Evolutionary conservation across 1,284 basidiomycete genomes (phyloP), one percentile per base, ranked within the genome.

Genomic region (Dichomitus squalens): DNA sequence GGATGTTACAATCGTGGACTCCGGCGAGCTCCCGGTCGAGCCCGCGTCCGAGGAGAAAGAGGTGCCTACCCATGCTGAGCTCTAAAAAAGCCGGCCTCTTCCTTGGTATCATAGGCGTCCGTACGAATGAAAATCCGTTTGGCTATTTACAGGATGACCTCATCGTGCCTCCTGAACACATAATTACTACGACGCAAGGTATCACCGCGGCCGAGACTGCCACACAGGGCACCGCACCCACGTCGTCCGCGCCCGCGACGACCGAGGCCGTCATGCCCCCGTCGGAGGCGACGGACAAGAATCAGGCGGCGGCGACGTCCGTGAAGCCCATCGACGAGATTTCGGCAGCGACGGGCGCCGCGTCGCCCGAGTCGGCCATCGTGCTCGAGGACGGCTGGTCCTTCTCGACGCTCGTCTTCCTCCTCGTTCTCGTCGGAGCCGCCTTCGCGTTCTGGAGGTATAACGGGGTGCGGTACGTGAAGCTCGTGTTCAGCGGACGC

Each of bases 11-110:
- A 95, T 98, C 67, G 85, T 72, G 39, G 87, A 90, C 66, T 87
- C 86, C 56, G 93, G 93, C 74, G 94, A 94, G 90, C 77, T 95
- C 51, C 76, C 78, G 38, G 72, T 93, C 39, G 88, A 91, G 53
- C 53, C 75, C 31, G 79, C 76, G 57, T 80, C 78, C 58, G 79
- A 87, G 54, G 91, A 87, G 70, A 88, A 92, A 64, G 80, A 95
- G 92, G 92, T 95, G 86, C 94, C 93, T 79, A 76, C 92, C 70
- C 93, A 86, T 70, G 87, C 84, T 84, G 95, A 97, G 86, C 93
- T 96, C 70, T 96, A 85, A 86, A 52, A n/a, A 66, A 40, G 44
- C 74, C 73, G 72, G 79, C 78, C 74, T 69, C 66, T 67, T 65
- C 68, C 76, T 66, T 77, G 60, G 57, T 66, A 52, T 68, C 31